Evolutionary conservation across 768 basidiomycete genomes (phyloP).

Genomic region (Amylocystis lapponica): DNA sequence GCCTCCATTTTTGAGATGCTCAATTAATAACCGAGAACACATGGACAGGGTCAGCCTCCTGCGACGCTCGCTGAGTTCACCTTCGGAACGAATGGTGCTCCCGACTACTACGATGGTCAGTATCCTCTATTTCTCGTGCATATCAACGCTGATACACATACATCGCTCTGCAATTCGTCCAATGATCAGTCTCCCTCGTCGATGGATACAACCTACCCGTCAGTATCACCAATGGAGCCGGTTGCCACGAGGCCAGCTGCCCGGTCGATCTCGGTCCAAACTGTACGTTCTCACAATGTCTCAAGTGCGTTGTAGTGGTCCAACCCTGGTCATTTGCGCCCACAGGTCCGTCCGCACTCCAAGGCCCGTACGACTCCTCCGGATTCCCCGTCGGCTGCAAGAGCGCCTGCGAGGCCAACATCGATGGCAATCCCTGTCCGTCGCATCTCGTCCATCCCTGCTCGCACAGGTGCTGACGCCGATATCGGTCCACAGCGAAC

Average conservation of each 20-base stretch:
- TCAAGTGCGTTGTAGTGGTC: neutral
- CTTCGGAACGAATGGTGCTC: slow-evolving; percentile 16
- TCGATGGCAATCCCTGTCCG: slow-evolving; percentile 29
- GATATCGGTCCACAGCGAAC: slow-evolving; percentile 29
- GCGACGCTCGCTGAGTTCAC: slow-evolving; percentile 34
- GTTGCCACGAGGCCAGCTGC: slow-evolving; percentile 30
- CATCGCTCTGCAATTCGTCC: neutral
- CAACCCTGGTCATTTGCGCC: neutral
- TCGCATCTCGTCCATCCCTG: neutral
- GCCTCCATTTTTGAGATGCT: neutral
- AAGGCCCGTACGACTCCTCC: slow-evolving; percentile 30
- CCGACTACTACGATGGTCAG: slow-evolving; percentile 31
- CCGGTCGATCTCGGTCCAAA: slow-evolving; percentile 32
- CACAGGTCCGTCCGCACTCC: slow-evolving; percentile 28
- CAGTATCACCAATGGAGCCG: slow-evolving; percentile 25
- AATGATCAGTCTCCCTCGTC: slow-evolving; percentile 23
- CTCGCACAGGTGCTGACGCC: neutral
- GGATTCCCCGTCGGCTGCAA: slow-evolving; percentile 39
- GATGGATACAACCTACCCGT: slow-evolving; percentile 31
- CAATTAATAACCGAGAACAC: too few relatives aligned
- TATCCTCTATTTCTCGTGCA: neutral
- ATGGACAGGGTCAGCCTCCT: slow-evolving; percentile 26
- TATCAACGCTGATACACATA: too few relatives aligned
- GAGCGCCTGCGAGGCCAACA: slow-evolving; percentile 35
- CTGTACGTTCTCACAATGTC: slow-evolving; percentile 23